phyloP scores from a whole-genome alignment of 352 stramenopile species.

The Globisporangium cylindrosporum region DNA sequence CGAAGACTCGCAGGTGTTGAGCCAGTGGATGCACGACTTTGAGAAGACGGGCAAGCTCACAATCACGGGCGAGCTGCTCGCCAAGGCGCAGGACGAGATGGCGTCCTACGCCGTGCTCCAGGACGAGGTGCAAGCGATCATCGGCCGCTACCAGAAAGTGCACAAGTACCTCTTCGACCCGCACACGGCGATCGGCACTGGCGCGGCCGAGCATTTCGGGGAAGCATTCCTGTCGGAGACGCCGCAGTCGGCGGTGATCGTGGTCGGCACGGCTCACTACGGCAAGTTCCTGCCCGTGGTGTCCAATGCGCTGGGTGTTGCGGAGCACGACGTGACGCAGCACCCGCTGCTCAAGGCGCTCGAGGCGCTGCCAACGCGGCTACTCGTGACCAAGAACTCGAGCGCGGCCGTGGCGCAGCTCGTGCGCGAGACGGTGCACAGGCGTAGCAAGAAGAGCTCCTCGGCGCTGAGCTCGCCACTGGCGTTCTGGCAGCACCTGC shows the following conservation, averaged over 20 bases:
- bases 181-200: slow-evolving; percentile 95
- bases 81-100: slow-evolving; percentile 93
- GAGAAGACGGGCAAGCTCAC: slow-evolving; percentile 94
- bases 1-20: slow-evolving; percentile 90
- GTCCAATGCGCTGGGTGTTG: slow-evolving; percentile 81
- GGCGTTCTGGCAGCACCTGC: slow-evolving; percentile 7
- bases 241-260: slow-evolving; percentile 80
- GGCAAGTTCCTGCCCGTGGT: slow-evolving; percentile 97
- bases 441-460: slow-evolving; percentile 14
- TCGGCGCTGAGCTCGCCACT: not conserved
- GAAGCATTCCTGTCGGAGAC: slow-evolving; percentile 56
- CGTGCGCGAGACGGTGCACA: slow-evolving; percentile 44
- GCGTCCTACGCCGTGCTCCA: slow-evolving; percentile 85
- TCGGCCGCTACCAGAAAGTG: slow-evolving; percentile 89
- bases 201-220: slow-evolving; percentile 84
- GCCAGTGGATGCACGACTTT: slow-evolving; percentile 94
- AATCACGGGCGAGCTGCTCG: slow-evolving; percentile 87
- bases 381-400: slow-evolving; percentile 62
- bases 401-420: slow-evolving; percentile 54
- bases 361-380: slow-evolving; percentile 64
- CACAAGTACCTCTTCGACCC: slow-evolving; percentile 97
- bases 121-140: slow-evolving; percentile 89
- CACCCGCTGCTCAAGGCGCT: slow-evolving; percentile 75
- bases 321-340: slow-evolving; percentile 62
- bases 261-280: slow-evolving; percentile 96